A percentile compares a stretch with the other conserved stretches of the same genome.
phyloP scores from a whole-genome alignment of 176 grass and related monocot species.

The Guadua angustifolia region DNA sequence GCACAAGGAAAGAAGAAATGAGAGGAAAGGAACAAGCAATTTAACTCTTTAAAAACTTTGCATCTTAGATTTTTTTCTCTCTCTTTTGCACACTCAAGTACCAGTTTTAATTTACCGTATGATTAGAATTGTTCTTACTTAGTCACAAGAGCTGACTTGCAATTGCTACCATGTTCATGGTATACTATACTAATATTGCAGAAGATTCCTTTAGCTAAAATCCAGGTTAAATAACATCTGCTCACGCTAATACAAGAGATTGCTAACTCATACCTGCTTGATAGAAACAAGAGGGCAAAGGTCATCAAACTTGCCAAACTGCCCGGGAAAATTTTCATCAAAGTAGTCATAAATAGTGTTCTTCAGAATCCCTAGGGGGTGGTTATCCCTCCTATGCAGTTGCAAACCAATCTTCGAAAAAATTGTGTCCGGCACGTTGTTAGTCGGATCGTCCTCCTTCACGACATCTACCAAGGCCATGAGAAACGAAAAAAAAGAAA shows the following conservation, averaged over 20 bases:
- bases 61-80: not conserved
- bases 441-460: slow-evolving; percentile 79
- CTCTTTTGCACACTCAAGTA: not conserved
- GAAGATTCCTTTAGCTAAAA: not conserved
- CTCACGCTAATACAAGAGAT: not conserved
- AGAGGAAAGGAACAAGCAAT: not conserved
- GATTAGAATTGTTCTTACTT: not conserved
- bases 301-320: slow-evolving; percentile 92
- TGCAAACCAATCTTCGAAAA: slow-evolving; percentile 87
- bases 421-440: slow-evolving; percentile 86
- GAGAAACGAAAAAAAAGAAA: not conserved
- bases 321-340: slow-evolving; percentile 61
- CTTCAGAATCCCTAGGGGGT: slow-evolving; percentile 91
- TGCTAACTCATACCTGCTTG: slow-evolving; percentile 63
- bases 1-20: not conserved
- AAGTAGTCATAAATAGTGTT: slow-evolving; percentile 87
- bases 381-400: slow-evolving; percentile 87
- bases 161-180: not conserved
- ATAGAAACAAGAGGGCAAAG: slow-evolving; percentile 88
- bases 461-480: slow-evolving; percentile 69
- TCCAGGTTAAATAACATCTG: not conserved
- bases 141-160: not conserved
- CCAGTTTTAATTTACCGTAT: not conserved
- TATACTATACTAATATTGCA: not conserved
- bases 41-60: not conserved